Conservation (phyloP, 2,329 filamentous ascomycete species). For the Didymellaceae sp. region DNA sequence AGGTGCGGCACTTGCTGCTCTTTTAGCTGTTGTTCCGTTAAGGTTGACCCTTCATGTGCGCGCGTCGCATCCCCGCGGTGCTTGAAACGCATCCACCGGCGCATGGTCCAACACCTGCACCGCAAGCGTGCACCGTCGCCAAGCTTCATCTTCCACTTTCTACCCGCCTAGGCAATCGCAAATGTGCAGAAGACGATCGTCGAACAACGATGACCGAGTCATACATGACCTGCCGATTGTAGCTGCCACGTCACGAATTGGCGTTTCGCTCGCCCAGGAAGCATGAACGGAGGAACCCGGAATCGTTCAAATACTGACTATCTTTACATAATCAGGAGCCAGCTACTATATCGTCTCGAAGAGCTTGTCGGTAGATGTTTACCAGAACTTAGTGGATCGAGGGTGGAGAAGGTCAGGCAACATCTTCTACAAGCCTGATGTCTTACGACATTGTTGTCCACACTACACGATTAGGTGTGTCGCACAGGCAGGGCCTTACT, state of each 20-base stretch:
- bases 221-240: slow-evolving; percentile 8
- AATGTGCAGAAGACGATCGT: slow-evolving; percentile 5
- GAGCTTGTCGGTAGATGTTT: slow-evolving; percentile 68
- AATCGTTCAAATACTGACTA: slow-evolving; percentile 26
- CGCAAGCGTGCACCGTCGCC: slow-evolving; percentile 20
- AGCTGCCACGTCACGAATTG: slow-evolving; percentile 21
- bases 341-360: slow-evolving; percentile 73
- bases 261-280: slow-evolving; percentile 1
- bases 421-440: slow-evolving; percentile 79
- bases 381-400: slow-evolving; percentile 74
- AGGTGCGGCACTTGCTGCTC: slow-evolving; percentile 13
- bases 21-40: slow-evolving; percentile 35
- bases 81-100: slow-evolving; percentile 16
- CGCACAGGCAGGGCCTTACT: not conserved
- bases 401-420: slow-evolving; percentile 72
- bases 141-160: slow-evolving; percentile 21
- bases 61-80: slow-evolving; percentile 23
- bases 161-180: slow-evolving; percentile 4
- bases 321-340: slow-evolving; percentile 62
- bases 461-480: slow-evolving; percentile 77
- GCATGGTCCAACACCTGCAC: slow-evolving; percentile 16
- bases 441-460: slow-evolving; percentile 83
- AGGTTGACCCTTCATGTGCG: slow-evolving; percentile 37
- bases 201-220: slow-evolving; percentile 8
- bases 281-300: slow-evolving; percentile 17